Percentiles rank a stretch among this genome's conserved stretches.
phyloP scores from a whole-genome alignment of 768 basidiomycete genomes.

The Fibroporia radiculosa region DNA sequence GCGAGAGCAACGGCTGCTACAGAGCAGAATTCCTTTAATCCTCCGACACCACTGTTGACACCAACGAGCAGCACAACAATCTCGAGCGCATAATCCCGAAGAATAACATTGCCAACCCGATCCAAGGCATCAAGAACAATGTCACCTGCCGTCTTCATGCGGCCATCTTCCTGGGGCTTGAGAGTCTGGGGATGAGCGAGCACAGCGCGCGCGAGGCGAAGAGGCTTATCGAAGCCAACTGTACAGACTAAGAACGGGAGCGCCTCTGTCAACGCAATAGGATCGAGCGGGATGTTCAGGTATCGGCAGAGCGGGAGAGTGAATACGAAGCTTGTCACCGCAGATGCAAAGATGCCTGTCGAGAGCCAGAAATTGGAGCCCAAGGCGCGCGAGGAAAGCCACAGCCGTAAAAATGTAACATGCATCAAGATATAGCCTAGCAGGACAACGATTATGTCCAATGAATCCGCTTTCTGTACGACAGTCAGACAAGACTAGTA shows the following conservation, averaged over 20 bases:
- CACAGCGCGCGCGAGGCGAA: constrained; percentile 83
- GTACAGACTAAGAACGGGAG: constrained; percentile 97
- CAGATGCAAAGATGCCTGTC: constrained; percentile 72
- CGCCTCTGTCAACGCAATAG: constrained; percentile 88
- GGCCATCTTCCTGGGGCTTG: constrained; percentile 27
- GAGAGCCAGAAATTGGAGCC: constrained; percentile 70
- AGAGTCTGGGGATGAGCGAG: constrained; percentile 67
- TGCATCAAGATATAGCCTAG: constrained; percentile 96
- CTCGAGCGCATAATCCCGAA: constrained; percentile 91
- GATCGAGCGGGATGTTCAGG: constrained; percentile 83
- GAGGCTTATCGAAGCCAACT: constrained; percentile 96
- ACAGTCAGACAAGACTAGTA: constrained; percentile 1
- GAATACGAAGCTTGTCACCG: constrained; percentile 77
- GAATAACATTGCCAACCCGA: constrained; percentile 72
- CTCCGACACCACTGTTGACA: constrained; percentile 79
- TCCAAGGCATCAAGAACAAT: constrained; percentile 81
- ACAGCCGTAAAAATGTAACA: constrained; percentile 84
- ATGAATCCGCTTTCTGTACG: constrained; percentile 80
- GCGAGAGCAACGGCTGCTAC: constrained; percentile 83
- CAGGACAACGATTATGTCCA: constrained; percentile 92
- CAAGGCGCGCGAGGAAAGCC: constrained; percentile 80
- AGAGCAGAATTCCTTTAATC: constrained; percentile 90
- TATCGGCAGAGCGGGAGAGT: constrained; percentile 71
- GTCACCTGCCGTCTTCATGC: constrained; percentile 70
- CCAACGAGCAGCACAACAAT: constrained; percentile 85